Evolutionary conservation across 305 asterid genomes (phyloP), one percentile per base, ranked within the genome.

Genomic region (Petunia hybrid): DNA sequence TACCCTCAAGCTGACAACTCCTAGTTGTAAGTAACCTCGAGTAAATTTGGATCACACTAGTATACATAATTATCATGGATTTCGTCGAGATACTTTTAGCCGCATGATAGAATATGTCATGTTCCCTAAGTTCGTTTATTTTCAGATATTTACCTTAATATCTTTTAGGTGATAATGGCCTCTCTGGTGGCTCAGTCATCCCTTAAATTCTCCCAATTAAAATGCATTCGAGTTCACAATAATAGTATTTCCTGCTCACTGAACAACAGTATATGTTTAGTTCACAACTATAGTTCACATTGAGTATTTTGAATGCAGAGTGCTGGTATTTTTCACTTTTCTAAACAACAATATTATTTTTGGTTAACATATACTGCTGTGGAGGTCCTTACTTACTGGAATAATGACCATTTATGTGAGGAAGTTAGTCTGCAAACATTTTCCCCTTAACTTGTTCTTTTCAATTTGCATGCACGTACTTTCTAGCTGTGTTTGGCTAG

Each of bases 1-100:
- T 13, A 87, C 90, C 73, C 84, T 87, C 64, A 87, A 87, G 81
- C 88, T 87, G 40, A 87, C 88, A 0, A 87, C 90, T 13, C 90
- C 90, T 31, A 87, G 90, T 83, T 87, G 90, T 87, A 87, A 87
- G 89, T 43, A 57, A 6, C 22, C 45, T 40, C 2, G 14, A 1
- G 36, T 31, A 43, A 69, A 4, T 22, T 40, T 45, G 8, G 2
- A 1, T 43, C 35, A 10, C 7, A 16, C 40, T 16, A 8, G 43
- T 8, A 41, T 41, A 67, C 55, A 6, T 14, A 4, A 9, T 0
- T 68, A 16, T 1, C 56, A 42, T 8, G 4, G 57, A 16, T 68
- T 68, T 68, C 56, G 1, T 2, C 3, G 57, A 43, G 8, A 16
- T 4, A 0, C 2, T 43, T 68, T 68, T 68, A 42, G 8, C 76